Conservation (phyloP, 768 basidiomycete species). For the Tubosaeta sp. region DNA sequence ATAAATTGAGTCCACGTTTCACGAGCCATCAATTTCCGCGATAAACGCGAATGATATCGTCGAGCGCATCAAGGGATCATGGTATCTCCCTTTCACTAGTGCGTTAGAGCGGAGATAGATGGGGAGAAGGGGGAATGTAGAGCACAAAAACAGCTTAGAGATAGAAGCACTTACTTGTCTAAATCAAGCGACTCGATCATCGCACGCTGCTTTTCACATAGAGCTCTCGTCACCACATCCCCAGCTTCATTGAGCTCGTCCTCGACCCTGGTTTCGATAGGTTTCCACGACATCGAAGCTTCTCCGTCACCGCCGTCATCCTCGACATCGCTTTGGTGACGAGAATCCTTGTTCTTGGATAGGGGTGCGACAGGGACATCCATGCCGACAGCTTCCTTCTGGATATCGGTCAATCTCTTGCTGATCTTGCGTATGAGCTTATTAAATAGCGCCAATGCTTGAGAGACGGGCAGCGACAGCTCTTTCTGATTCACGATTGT, state of each 20-base stretch:
- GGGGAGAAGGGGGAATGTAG: not conserved
- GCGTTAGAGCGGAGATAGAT: conserved; percentile 7
- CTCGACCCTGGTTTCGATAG: conserved; percentile 45
- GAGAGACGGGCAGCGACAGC: conserved; percentile 78
- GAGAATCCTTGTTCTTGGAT: conserved; percentile 15
- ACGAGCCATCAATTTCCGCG: not conserved
- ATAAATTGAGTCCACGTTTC: not conserved
- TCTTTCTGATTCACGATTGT: conserved; percentile 48
- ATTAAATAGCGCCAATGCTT: conserved; percentile 84
- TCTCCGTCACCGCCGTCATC: conserved; percentile 5
- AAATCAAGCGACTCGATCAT: conserved; percentile 88
- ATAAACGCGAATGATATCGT: not conserved
- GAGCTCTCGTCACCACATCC: conserved; percentile 49
- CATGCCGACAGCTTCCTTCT: conserved; percentile 70
- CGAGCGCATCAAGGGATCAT: not conserved
- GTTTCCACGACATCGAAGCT: conserved; percentile 34
- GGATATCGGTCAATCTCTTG: conserved; percentile 69
- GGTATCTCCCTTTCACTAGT: not conserved
- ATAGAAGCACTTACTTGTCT: conserved; percentile 59
- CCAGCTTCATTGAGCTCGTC: conserved; percentile 79
- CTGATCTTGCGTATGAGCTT: conserved; percentile 86
- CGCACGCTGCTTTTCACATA: conserved; percentile 73
- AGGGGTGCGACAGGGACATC: conserved; percentile 47
- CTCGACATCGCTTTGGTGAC: conserved; percentile 12
- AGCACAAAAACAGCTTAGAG: not conserved